Evolutionary conservation across 805 yeast species (phyloP).

Genomic region (Candida tallmaniae): DNA sequence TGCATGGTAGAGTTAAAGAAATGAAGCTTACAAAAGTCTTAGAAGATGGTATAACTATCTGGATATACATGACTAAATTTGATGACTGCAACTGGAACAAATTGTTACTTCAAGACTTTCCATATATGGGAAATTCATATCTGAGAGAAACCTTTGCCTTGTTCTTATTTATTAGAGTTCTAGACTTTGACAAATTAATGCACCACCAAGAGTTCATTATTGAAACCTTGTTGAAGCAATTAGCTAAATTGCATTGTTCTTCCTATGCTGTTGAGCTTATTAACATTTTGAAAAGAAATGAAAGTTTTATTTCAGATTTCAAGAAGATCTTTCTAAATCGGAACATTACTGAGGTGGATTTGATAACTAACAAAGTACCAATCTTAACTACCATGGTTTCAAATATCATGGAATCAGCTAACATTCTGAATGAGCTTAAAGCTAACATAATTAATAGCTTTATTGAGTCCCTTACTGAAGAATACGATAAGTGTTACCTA

Average conservation of each 20-base stretch:
- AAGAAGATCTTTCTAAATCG: conserved; percentile 3
- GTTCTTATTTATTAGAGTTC: conserved; percentile 22
- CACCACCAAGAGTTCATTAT: conserved; percentile 20
- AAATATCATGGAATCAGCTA: not conserved
- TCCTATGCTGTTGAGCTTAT: conserved; percentile 19
- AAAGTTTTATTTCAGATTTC: not conserved
- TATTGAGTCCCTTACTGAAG: conserved; percentile 20
- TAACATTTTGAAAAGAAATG: conserved; percentile 5
- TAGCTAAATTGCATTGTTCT: conserved; percentile 23
- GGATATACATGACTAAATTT: conserved; percentile 22
- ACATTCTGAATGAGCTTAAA: conserved; percentile 2
- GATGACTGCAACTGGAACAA: conserved; percentile 29
- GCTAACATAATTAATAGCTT: conserved; percentile 4
- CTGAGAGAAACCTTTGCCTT: conserved; percentile 33
- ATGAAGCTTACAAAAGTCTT: conserved; percentile 16
- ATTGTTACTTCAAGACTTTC: conserved; percentile 32
- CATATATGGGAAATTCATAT: conserved; percentile 34
- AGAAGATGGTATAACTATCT: conserved; percentile 24
- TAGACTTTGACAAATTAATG: conserved; percentile 16
- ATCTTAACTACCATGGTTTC: conserved; percentile 3
- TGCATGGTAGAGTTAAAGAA: conserved; percentile 20
- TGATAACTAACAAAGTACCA: conserved; percentile 6
- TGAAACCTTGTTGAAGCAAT: conserved; percentile 18
- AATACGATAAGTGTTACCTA: conserved; percentile 20
- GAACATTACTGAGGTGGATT: conserved; percentile 6